Conservation (phyloP, 1,284 basidiomycete species). For the Sanguinoderma infundibulare region DNA sequence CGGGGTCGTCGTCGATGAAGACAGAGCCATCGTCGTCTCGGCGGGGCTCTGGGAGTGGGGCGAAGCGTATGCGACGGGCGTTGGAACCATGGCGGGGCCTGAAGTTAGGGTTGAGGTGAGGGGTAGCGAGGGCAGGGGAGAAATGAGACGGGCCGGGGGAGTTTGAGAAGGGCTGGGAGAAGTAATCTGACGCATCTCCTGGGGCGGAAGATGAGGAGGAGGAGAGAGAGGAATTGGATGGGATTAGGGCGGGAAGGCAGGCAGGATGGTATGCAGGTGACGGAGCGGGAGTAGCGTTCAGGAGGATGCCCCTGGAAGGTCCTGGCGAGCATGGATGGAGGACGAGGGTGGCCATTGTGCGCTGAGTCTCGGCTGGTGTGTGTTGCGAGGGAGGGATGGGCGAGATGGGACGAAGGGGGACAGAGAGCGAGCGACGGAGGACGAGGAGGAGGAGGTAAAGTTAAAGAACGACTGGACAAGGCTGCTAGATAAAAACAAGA, state of each 20-base stretch:
- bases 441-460: slow-evolving; percentile 30
- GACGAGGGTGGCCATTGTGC: slow-evolving; percentile 31
- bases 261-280: slow-evolving; percentile 32
- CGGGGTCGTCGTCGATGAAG: slow-evolving; percentile 35
- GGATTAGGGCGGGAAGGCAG: slow-evolving; percentile 32
- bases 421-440: slow-evolving; percentile 23
- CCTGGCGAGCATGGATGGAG: slow-evolving; percentile 9
- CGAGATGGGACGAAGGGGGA: slow-evolving; percentile 39
- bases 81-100: slow-evolving; percentile 30
- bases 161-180: slow-evolving; percentile 28
- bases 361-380: not conserved
- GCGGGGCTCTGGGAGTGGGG: slow-evolving; percentile 78
- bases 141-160: slow-evolving; percentile 20
- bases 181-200: slow-evolving; percentile 33
- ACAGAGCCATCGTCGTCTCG: slow-evolving; percentile 43
- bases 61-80: slow-evolving; percentile 67
- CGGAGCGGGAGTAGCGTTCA: slow-evolving; percentile 37
- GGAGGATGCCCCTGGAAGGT: slow-evolving; percentile 37
- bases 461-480: no score
- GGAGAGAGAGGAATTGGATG: slow-evolving; percentile 33
- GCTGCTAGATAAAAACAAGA: slow-evolving; percentile 25
- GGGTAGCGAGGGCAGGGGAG: slow-evolving; percentile 17
- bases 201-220: slow-evolving; percentile 33
- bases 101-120: slow-evolving; percentile 16
- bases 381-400: slow-evolving; percentile 29